phyloP scores from a whole-genome alignment of 2,329 filamentous ascomycete species.

The Ceratocystis variospora region DNA sequence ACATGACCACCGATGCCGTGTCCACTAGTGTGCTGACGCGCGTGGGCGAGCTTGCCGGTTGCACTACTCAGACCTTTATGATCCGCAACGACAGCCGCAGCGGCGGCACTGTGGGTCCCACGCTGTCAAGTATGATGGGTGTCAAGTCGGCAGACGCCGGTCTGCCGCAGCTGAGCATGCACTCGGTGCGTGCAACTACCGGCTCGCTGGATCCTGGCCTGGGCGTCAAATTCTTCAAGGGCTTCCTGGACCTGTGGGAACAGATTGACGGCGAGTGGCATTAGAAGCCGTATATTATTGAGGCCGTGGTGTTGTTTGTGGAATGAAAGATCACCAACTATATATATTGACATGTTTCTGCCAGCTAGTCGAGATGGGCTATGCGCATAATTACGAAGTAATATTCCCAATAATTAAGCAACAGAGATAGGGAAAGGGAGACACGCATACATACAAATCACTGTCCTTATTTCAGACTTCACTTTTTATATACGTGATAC shows the following conservation, averaged over 20 bases:
- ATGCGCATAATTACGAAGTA: too few species aligned
- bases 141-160: conserved; percentile 76
- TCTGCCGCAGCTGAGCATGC: conserved; percentile 87
- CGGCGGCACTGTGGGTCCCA: conserved; percentile 90
- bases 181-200: conserved; percentile 78
- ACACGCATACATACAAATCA: too few species aligned
- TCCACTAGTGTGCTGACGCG: conserved; percentile 68
- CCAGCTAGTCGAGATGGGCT: too few species aligned
- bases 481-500: background rate
- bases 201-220: conserved; percentile 75
- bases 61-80: conserved; percentile 74
- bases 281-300: conserved; percentile 19
- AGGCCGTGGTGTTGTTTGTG: too few species aligned
- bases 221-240: conserved; percentile 77
- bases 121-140: conserved; percentile 67
- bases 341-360: too few species aligned
- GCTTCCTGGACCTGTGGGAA: conserved; percentile 78
- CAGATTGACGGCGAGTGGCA: conserved; percentile 69
- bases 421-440: too few species aligned
- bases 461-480: background rate
- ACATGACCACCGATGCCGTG: conserved; percentile 90
- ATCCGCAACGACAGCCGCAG: conserved; percentile 83
- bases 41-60: conserved; percentile 59
- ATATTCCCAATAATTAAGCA: too few species aligned
- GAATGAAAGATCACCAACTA: too few species aligned